These are phyloP conservation scores for Schizonepeta tenuifolia DNA, from an alignment of 257 asterid genomes.

Conservation along the genomic window DNA sequence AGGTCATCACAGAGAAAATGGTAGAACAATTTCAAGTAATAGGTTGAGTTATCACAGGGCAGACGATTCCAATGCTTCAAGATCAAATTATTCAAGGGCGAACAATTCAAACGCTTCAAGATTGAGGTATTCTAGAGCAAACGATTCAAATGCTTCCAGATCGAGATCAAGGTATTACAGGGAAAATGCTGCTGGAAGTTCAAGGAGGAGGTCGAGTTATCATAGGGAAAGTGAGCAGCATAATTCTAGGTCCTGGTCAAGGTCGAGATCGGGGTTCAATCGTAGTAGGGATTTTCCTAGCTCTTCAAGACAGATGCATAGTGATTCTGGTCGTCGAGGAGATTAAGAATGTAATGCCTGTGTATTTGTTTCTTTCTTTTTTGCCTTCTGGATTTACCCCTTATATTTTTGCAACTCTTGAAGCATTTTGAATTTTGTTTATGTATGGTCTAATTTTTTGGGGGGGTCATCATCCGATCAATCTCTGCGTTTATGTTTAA, in stretches of 20 bases:
- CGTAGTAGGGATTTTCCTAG: slow-evolving; percentile 2
- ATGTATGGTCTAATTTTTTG: not conserved
- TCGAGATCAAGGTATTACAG: slow-evolving; percentile 25
- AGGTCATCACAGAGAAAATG: slow-evolving; percentile 26
- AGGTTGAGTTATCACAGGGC: slow-evolving; percentile 33
- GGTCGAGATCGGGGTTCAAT: slow-evolving; percentile 8
- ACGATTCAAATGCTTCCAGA: slow-evolving; percentile 12
- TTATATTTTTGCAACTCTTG: not conserved
- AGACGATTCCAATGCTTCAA: slow-evolving; percentile 1
- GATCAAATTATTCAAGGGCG: slow-evolving; percentile 33
- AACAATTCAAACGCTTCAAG: slow-evolving; percentile 2
- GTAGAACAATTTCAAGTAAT: slow-evolving; percentile 5
- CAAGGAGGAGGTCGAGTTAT: slow-evolving; percentile 29
- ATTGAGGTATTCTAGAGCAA: slow-evolving; percentile 32
- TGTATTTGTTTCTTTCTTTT: slow-evolving; percentile 4
- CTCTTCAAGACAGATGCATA: slow-evolving; percentile 23
- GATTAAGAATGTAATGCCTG: slow-evolving; percentile 14
- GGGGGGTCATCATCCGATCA: not conserved
- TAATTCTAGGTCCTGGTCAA: not conserved
- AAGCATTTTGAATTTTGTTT: not conserved
- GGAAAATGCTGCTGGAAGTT: not conserved
- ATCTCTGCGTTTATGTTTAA: no score
- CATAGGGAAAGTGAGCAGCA: slow-evolving; percentile 1
- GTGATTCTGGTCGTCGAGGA: slow-evolving; percentile 17
- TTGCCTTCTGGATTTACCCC: not conserved